Conservation (phyloP, 2,329 filamentous ascomycete genomes). For the Conoideocrella luteorostrata region DNA sequence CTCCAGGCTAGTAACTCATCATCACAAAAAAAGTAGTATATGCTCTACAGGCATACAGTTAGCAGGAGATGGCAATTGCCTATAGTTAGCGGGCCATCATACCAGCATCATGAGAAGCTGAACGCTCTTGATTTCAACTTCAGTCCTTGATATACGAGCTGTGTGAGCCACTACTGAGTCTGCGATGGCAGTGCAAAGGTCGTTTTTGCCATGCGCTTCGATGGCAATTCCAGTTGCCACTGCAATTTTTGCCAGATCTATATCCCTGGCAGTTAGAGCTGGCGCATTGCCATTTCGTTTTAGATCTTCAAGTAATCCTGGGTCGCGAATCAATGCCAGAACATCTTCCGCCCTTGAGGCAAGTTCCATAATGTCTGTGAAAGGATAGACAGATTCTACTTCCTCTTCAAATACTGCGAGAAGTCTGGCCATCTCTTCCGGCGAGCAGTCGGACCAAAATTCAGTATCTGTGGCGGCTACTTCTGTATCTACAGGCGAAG, state of each 20-base stretch:
- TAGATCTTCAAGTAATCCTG: background rate
- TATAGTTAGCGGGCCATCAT: too few relatives aligned
- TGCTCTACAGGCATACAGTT: constrained; percentile 29
- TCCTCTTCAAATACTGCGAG: constrained; percentile 33
- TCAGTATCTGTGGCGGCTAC: constrained; percentile 9
- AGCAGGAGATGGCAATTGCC: background rate
- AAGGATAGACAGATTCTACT: constrained; percentile 30
- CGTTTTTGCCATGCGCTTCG: constrained; percentile 24
- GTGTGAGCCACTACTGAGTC: constrained; percentile 22
- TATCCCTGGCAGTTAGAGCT: too few relatives aligned
- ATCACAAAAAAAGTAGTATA: constrained; percentile 38
- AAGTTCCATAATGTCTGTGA: constrained; percentile 23
- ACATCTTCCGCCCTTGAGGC: constrained; percentile 19
- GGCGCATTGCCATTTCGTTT: constrained; percentile 12
- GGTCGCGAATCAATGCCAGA: constrained; percentile 16
- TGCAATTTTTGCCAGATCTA: constrained; percentile 27
- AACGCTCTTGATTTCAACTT: constrained; percentile 27
- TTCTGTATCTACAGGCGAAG: constrained; percentile 15
- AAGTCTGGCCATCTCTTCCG: constrained; percentile 23
- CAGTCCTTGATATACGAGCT: constrained; percentile 20
- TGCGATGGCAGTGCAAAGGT: constrained; percentile 21
- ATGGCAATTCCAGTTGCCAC: constrained; percentile 26
- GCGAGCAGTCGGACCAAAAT: constrained; percentile 18
- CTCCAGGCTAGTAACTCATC: constrained; percentile 45
- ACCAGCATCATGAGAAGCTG: constrained; percentile 26